Conservation (phyloP, 208 protist species). For the Trypanosoma scelopori region DNA sequence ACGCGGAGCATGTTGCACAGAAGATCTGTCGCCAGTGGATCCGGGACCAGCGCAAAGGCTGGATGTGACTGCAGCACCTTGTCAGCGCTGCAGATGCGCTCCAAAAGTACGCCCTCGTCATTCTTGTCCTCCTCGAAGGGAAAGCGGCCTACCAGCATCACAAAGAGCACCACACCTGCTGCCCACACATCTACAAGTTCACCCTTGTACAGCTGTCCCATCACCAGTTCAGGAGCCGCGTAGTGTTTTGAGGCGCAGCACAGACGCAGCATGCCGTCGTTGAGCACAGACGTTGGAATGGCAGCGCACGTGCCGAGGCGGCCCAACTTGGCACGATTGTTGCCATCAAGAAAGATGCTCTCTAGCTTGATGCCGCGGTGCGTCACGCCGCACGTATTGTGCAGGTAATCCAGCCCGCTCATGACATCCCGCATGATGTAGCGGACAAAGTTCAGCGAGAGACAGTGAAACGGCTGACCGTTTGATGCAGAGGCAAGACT, state of each 20-base stretch:
- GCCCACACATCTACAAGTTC: conserved; percentile 95
- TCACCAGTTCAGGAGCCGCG: conserved; percentile 92
- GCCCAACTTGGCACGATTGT: conserved; percentile 48
- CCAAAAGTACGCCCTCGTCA: conserved; percentile 23
- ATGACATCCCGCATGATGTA: conserved; percentile 54
- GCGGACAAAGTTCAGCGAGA: conserved; percentile 32
- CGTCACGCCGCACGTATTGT: conserved; percentile 47
- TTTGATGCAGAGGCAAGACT: not conserved
- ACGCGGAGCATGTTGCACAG: conserved; percentile 60
- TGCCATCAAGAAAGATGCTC: conserved; percentile 54
- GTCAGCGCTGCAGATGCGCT: conserved; percentile 54
- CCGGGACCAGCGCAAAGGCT: conserved; percentile 37
- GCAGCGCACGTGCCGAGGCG: conserved; percentile 62
- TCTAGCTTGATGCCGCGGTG: conserved; percentile 86
- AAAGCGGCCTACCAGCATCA: conserved; percentile 87
- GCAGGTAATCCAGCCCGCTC: conserved; percentile 49
- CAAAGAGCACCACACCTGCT: conserved; percentile 94
- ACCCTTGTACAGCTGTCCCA: conserved; percentile 85
- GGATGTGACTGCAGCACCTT: conserved; percentile 46
- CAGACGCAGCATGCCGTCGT: conserved; percentile 42
- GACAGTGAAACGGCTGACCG: not conserved
- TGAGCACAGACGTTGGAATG: not conserved
- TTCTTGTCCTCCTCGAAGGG: conserved; percentile 74
- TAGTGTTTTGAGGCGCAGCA: conserved; percentile 88
- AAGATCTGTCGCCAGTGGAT: conserved; percentile 60